phyloP scores from a whole-genome alignment of 345 rosid genomes.

The Zanthoxylum bungeanum region DNA sequence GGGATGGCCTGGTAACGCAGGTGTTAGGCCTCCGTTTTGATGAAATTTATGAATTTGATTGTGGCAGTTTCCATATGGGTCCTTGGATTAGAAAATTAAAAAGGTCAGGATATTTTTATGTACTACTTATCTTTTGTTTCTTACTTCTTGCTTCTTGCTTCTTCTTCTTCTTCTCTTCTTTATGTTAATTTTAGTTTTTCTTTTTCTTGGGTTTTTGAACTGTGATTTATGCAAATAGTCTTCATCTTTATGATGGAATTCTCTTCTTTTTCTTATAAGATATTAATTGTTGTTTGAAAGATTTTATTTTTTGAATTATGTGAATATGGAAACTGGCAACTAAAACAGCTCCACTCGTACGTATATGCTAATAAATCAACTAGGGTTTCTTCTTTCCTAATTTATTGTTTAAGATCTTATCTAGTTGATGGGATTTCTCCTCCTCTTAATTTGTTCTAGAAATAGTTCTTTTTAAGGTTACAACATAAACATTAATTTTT shows the following conservation, averaged over 20 bases:
- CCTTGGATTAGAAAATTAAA: not conserved
- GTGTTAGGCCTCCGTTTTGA: conserved; percentile 67
- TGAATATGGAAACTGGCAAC: not conserved
- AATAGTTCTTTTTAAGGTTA: not conserved
- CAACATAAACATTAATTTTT: not conserved
- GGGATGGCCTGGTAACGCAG: conserved; percentile 72
- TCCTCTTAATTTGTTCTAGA: not conserved
- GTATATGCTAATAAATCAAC: not conserved
- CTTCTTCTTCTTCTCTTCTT: conserved; percentile 16
- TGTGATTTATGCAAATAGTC: conserved; percentile 25
- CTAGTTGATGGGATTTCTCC: no score
- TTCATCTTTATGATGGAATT: conserved; percentile 27
- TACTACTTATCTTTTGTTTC: conserved; percentile 6
- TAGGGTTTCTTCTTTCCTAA: conserved; percentile 17
- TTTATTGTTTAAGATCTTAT: not conserved
- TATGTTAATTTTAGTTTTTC: conserved; percentile 27
- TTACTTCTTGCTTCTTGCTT: conserved; percentile 16
- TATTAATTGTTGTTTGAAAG: conserved; percentile 15
- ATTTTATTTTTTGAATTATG: not conserved
- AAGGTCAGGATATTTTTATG: conserved; percentile 31
- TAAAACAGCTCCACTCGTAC: not conserved
- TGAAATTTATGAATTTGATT: not conserved
- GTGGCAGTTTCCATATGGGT: conserved; percentile 13
- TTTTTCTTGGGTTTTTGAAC: conserved; percentile 16
- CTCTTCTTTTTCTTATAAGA: conserved; percentile 9